These are phyloP conservation scores for Linnemannia schmuckeri DNA, from an alignment of 192 early-diverging fungal genomes.

Conservation along the genomic window DNA sequence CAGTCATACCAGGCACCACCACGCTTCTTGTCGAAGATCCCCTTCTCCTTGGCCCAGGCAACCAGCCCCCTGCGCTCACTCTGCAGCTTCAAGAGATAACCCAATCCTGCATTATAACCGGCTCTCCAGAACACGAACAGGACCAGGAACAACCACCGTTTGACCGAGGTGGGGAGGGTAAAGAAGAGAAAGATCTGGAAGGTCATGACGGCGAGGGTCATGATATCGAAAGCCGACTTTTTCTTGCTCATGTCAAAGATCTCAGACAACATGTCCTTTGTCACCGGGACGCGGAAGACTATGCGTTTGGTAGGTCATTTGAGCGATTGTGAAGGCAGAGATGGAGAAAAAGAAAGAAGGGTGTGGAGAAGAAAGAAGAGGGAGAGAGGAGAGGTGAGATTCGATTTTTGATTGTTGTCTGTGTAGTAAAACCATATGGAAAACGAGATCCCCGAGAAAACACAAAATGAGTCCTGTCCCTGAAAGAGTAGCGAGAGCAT, in stretches of 20 bases:
- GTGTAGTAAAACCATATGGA: background rate
- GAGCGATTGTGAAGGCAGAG: background rate
- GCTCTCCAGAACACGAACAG: conserved; percentile 90
- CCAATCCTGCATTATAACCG: conserved; percentile 90
- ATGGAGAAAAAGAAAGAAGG: background rate
- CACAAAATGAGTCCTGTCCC: background rate
- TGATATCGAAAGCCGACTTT: conserved; percentile 82
- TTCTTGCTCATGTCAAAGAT: conserved; percentile 77
- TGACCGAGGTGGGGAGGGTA: conserved; percentile 65
- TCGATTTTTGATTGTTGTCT: background rate
- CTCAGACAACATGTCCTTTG: conserved; percentile 80
- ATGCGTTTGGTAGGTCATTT: background rate
- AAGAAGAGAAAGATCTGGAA: conserved; percentile 78
- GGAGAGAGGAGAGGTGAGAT: background rate
- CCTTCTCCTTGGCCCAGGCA: conserved; percentile 74
- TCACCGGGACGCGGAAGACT: conserved; percentile 84
- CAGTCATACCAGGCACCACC: conserved; percentile 67
- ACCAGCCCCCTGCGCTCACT: conserved; percentile 82
- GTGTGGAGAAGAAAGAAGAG: background rate
- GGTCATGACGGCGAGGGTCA: conserved; percentile 75
- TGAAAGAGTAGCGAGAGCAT: background rate
- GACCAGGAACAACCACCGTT: conserved; percentile 74
- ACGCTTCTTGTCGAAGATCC: conserved; percentile 73
- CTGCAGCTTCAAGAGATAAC: conserved; percentile 84
- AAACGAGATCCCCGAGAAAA: background rate